Evolutionary conservation across 169 alveolate species (phyloP).

Genomic region (Cryptosporidium meleagridis): DNA sequence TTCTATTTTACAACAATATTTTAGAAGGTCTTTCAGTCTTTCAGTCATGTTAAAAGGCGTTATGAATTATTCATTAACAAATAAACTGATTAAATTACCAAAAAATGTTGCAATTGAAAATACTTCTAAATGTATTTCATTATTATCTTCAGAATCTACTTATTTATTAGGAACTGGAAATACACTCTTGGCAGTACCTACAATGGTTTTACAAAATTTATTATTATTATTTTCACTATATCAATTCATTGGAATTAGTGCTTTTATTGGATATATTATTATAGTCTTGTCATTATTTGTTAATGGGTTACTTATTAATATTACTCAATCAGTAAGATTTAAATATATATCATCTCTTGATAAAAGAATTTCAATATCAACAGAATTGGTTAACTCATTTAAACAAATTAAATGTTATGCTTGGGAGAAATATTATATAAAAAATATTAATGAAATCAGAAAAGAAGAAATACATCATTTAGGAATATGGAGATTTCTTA

Average conservation of each 20-base stretch:
- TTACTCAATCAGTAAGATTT: slow-evolving; percentile 31
- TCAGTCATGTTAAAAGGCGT: slow-evolving; percentile 68
- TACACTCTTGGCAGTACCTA: slow-evolving; percentile 48
- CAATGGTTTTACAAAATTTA: slow-evolving; percentile 64
- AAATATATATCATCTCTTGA: slow-evolving; percentile 34
- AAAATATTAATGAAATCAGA: slow-evolving; percentile 34
- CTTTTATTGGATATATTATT: slow-evolving; percentile 61
- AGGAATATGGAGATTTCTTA: slow-evolving; percentile 51
- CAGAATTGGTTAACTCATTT: slow-evolving; percentile 39
- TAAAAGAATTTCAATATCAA: slow-evolving; percentile 58
- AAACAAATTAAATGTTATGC: slow-evolving; percentile 74
- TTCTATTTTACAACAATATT: slow-evolving; percentile 55
- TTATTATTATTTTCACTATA: slow-evolving; percentile 44
- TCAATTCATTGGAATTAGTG: slow-evolving; percentile 60
- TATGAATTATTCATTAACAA: slow-evolving; percentile 39
- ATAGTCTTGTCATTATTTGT: slow-evolving; percentile 33
- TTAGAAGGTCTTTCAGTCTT: slow-evolving; percentile 52
- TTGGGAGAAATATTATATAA: slow-evolving; percentile 60
- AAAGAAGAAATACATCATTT: slow-evolving; percentile 32
- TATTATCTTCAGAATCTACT: slow-evolving; percentile 63
- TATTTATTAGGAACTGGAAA: slow-evolving; percentile 40
- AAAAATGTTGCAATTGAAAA: slow-evolving; percentile 24
- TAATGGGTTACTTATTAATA: slow-evolving; percentile 31
- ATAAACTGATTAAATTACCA: slow-evolving; percentile 34
- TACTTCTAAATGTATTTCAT: slow-evolving; percentile 34